These are phyloP conservation scores for Penicillium sp. DNA, from an alignment of 2,329 filamentous ascomycete species.

Conservation along the genomic window DNA sequence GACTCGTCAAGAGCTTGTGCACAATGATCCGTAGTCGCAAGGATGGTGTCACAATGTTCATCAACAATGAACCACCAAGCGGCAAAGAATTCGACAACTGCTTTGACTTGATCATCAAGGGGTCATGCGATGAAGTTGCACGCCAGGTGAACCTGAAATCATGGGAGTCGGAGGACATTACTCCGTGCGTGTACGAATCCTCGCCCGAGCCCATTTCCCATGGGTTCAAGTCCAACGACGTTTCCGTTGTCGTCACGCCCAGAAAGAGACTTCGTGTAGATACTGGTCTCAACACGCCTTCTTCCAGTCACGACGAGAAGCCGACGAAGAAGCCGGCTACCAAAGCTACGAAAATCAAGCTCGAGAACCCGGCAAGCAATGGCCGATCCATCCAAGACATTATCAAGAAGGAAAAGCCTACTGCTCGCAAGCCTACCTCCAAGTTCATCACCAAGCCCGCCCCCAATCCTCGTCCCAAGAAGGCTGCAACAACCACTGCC, in stretches of 20 bases:
- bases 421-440: constrained; percentile 1
- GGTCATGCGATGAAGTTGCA: constrained; percentile 85
- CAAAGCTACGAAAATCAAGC: not conserved
- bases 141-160: constrained; percentile 61
- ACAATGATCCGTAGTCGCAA: constrained; percentile 73
- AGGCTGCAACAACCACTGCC: constrained; percentile 13
- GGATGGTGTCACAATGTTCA: constrained; percentile 86
- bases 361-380: constrained; percentile 32
- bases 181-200: constrained; percentile 30
- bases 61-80: constrained; percentile 83
- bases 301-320: constrained; percentile 42
- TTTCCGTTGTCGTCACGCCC: constrained; percentile 42
- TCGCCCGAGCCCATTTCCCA: constrained; percentile 27
- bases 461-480: constrained; percentile 13
- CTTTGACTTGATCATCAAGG: constrained; percentile 87
- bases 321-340: constrained; percentile 23
- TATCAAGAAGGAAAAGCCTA: constrained; percentile 25
- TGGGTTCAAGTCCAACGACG: constrained; percentile 12
- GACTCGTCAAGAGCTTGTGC: constrained; percentile 89
- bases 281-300: constrained; percentile 43
- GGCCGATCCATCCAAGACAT: constrained; percentile 29
- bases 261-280: constrained; percentile 36
- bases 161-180: constrained; percentile 51
- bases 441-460: not conserved
- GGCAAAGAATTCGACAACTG: constrained; percentile 84